A percentile compares a stretch with the other conserved stretches of the same genome.
Evolutionary conservation across 2,329 filamentous ascomycete genomes (phyloP).

Genomic region (Dactylellina drechsleri): DNA sequence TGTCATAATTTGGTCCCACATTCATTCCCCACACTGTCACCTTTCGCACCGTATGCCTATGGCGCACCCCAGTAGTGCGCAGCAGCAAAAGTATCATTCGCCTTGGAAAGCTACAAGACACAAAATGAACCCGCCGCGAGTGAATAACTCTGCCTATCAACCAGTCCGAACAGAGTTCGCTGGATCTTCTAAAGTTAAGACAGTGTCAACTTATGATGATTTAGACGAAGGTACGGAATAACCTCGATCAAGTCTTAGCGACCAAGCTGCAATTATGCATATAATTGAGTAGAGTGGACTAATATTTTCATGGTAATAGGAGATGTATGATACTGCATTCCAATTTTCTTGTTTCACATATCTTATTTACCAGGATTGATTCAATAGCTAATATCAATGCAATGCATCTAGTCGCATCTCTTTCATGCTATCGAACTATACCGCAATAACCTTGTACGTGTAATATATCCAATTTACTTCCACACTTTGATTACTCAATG

Average conservation of each 20-base stretch:
- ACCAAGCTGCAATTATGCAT: no score
- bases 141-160: slow-evolving; percentile 34
- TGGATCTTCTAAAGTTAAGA: slow-evolving; percentile 6
- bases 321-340: no score
- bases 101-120: slow-evolving; percentile 35
- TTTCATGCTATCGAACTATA: slow-evolving; percentile 38
- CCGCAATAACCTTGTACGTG: slow-evolving; percentile 41
- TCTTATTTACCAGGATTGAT: not conserved
- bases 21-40: not conserved
- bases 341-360: no score
- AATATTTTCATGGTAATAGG: no score
- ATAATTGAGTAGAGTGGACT: no score
- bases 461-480: not conserved
- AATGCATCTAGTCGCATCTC: not conserved
- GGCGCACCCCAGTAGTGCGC: slow-evolving; percentile 15
- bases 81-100: slow-evolving; percentile 1
- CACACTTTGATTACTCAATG: not conserved
- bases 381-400: not conserved
- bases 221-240: slow-evolving; percentile 15
- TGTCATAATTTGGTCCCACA: not conserved
- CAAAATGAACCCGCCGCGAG: slow-evolving; percentile 19
- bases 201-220: not conserved
- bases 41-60: not conserved
- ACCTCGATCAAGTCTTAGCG: no score
- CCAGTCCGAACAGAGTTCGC: slow-evolving; percentile 32